Percentiles rank a stretch among this genome's conserved stretches.
Evolutionary conservation across 495 filamentous ascomycete species (phyloP).

Genomic region (Penicillium canescens): DNA sequence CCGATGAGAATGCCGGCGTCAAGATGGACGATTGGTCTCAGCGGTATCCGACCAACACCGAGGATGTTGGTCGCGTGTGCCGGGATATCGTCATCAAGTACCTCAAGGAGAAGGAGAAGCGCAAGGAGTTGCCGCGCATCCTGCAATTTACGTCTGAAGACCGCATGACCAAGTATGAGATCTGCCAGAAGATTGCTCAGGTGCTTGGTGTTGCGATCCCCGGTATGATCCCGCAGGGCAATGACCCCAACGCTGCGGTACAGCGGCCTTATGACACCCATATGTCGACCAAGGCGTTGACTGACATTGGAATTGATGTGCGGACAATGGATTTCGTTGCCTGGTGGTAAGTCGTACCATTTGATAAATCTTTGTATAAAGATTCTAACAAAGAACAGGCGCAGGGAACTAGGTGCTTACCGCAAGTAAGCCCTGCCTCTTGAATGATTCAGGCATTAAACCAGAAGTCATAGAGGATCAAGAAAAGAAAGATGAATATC

Average conservation of each 20-base stretch:
- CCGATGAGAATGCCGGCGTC: constrained; percentile 55
- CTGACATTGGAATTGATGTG: constrained; percentile 76
- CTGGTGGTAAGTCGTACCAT: constrained; percentile 71
- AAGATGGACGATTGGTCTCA: constrained; percentile 90
- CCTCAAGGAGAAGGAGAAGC: constrained; percentile 42
- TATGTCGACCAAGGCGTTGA: constrained; percentile 73
- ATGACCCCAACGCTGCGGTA: constrained; percentile 72
- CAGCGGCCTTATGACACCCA: constrained; percentile 89
- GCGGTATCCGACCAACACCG: constrained; percentile 83
- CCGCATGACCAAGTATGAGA: constrained; percentile 87
- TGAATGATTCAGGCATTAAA: neutral
- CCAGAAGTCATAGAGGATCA: neutral
- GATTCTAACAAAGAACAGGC: constrained; percentile 33
- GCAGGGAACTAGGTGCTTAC: constrained; percentile 39
- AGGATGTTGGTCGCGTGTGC: constrained; percentile 83
- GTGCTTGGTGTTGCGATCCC: constrained; percentile 77
- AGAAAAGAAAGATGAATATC: neutral
- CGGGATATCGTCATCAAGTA: constrained; percentile 70
- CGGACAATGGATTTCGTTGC: constrained; percentile 71
- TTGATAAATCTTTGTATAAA: neutral
- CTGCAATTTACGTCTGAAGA: constrained; percentile 91
- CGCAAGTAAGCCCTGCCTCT: constrained; percentile 25
- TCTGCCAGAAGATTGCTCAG: constrained; percentile 76
- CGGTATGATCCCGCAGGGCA: constrained; percentile 69
- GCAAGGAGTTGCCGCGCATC: constrained; percentile 61